Conservation (phyloP, 140 eudicot species). For the Anethum foeniculum region DNA sequence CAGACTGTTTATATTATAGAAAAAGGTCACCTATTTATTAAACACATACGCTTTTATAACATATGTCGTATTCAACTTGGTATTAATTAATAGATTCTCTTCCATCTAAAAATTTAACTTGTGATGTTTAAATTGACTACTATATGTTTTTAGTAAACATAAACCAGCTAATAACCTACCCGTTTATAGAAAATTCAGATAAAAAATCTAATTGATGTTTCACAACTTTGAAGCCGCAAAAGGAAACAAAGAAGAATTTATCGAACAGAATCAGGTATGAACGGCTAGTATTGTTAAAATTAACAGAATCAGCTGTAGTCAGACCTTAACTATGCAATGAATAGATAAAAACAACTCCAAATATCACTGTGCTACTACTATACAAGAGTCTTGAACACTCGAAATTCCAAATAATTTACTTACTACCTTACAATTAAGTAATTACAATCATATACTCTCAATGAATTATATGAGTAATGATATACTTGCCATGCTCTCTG, state of each 20-base stretch:
- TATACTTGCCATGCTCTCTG: neutral
- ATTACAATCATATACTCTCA: neutral
- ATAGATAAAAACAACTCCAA: neutral
- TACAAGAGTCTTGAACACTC: neutral
- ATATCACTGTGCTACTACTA: neutral
- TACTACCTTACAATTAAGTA: neutral
- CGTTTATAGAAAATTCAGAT: neutral
- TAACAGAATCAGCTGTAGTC: neutral
- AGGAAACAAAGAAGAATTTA: neutral
- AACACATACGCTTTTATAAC: neutral
- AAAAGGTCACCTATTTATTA: neutral
- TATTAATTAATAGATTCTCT: neutral
- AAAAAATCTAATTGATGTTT: neutral
- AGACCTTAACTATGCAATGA: neutral
- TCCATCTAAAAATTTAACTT: neutral
- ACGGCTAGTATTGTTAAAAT: neutral
- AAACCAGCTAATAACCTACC: neutral
- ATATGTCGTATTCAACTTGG: neutral
- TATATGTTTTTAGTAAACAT: neutral
- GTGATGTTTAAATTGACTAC: neutral
- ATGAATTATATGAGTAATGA: neutral
- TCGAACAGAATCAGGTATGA: neutral
- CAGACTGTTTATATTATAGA: neutral
- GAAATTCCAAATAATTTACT: neutral
- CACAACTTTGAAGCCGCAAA: neutral